A percentile compares a stretch with the other conserved stretches of the same genome.
Evolutionary conservation across 2,329 filamentous ascomycete species (phyloP).

Genomic region (Fusarium musae): DNA sequence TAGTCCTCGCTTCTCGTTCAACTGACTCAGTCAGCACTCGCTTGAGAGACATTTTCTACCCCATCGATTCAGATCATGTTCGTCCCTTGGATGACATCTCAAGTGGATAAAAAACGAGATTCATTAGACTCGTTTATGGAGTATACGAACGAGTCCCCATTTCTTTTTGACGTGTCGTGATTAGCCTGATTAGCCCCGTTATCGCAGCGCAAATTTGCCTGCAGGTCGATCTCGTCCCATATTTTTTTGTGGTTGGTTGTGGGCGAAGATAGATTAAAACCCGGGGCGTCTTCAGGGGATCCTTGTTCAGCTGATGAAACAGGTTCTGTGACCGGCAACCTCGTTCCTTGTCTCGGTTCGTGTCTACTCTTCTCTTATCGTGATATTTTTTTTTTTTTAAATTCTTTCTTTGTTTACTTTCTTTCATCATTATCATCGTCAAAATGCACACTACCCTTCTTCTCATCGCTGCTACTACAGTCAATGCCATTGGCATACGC

Average conservation of each 20-base stretch:
- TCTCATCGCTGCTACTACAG: neutral
- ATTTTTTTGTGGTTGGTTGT: neutral
- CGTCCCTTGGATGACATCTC: neutral
- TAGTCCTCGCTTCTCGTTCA: neutral
- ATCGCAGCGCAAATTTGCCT: neutral
- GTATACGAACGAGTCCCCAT: neutral
- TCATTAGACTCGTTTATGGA: neutral
- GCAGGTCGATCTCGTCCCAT: neutral
- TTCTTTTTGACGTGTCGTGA: neutral
- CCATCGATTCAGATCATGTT: neutral
- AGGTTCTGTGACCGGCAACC: neutral
- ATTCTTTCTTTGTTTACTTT: neutral
- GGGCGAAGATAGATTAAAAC: neutral
- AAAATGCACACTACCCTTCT: conserved; percentile 1
- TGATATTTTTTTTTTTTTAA: neutral
- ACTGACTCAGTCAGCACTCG: neutral
- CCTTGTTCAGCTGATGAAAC: neutral
- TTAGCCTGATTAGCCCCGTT: neutral
- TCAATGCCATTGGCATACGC: neutral
- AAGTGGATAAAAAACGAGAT: neutral
- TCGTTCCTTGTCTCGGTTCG: neutral
- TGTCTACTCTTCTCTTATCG: neutral
- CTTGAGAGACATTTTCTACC: neutral
- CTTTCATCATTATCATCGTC: neutral
- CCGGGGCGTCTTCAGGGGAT: neutral